phyloP scores from a whole-genome alignment of 257 asterid species.

The Apocynum venetum region DNA sequence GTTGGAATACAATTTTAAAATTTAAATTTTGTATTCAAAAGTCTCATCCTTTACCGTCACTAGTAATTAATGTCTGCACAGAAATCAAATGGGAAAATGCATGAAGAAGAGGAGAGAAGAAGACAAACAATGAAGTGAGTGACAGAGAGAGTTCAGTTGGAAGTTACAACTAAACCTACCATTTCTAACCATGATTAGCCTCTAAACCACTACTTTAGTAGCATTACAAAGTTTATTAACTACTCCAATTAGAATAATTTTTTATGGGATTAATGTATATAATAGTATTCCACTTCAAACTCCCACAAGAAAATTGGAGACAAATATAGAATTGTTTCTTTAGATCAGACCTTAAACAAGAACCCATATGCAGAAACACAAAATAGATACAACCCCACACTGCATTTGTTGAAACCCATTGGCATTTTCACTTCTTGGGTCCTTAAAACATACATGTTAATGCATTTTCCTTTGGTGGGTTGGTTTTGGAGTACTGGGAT shows the following conservation, averaged over 20 bases:
- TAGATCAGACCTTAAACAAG: slow-evolving; percentile 13
- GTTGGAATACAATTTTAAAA: too few species aligned
- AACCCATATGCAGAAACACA: neutral
- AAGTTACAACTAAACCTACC: slow-evolving; percentile 18
- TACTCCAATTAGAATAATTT: slow-evolving; percentile 16
- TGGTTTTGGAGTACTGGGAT: slow-evolving; percentile 4
- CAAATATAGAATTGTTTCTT: neutral
- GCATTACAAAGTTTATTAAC: neutral
- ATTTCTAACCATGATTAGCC: slow-evolving; percentile 13
- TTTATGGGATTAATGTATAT: neutral
- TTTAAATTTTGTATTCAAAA: too few species aligned
- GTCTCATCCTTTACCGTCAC: too few species aligned
- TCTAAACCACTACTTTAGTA: slow-evolving; percentile 8
- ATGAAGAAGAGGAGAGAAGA: neutral
- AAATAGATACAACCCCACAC: neutral
- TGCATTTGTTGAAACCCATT: slow-evolving; percentile 8
- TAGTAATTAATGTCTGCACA: neutral
- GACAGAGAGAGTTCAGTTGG: slow-evolving; percentile 17
- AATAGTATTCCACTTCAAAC: neutral
- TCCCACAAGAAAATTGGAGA: slow-evolving; percentile 9
- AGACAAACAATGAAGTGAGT: slow-evolving; percentile 1
- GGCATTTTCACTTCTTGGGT: slow-evolving; percentile 1
- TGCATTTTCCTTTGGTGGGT: slow-evolving; percentile 7
- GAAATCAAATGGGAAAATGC: slow-evolving; percentile 2
- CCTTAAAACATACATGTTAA: neutral